These are phyloP conservation scores for Erigeron canadensis DNA, from an alignment of 129 eudicot species.

Conservation along the genomic window DNA sequence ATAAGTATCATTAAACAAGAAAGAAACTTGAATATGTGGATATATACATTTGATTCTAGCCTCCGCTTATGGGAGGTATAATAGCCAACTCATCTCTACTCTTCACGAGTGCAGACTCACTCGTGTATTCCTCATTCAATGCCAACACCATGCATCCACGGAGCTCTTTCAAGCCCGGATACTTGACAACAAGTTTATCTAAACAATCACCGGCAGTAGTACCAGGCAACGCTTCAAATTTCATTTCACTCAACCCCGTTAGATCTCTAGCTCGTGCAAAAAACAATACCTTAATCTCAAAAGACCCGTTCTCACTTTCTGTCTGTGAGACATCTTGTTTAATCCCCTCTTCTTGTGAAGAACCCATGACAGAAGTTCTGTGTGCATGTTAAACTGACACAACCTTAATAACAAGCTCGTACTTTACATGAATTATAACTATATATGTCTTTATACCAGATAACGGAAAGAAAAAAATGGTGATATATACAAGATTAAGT, in stretches of 20 bases:
- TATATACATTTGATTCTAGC: slow-evolving; percentile 27
- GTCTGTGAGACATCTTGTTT: slow-evolving; percentile 9
- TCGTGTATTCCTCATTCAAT: slow-evolving; percentile 85
- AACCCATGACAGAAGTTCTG: slow-evolving; percentile 25
- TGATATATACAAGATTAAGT: neutral
- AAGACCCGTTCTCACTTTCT: slow-evolving; percentile 22
- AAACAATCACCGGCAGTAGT: slow-evolving; percentile 76
- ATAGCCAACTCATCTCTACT: slow-evolving; percentile 86
- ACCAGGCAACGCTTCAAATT: slow-evolving; percentile 64
- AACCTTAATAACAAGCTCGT: neutral
- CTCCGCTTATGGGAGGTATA: slow-evolving; percentile 98
- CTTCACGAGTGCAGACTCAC: slow-evolving; percentile 60
- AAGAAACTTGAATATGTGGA: neutral
- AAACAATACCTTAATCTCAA: slow-evolving; percentile 69
- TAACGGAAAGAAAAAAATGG: neutral
- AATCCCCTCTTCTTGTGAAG: slow-evolving; percentile 22
- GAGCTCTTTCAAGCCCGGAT: slow-evolving; percentile 72
- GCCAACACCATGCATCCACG: slow-evolving; percentile 86
- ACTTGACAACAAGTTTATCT: slow-evolving; percentile 51
- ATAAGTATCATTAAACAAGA: slow-evolving; percentile 3
- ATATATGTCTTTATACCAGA: neutral
- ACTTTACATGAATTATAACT: neutral
- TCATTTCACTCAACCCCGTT: slow-evolving; percentile 67
- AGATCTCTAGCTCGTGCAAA: slow-evolving; percentile 96
- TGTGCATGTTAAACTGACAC: neutral